Evolutionary conservation across 352 stramenopile species (phyloP), one percentile per base, ranked within the genome.

Genomic region (Bremia lactucae): DNA sequence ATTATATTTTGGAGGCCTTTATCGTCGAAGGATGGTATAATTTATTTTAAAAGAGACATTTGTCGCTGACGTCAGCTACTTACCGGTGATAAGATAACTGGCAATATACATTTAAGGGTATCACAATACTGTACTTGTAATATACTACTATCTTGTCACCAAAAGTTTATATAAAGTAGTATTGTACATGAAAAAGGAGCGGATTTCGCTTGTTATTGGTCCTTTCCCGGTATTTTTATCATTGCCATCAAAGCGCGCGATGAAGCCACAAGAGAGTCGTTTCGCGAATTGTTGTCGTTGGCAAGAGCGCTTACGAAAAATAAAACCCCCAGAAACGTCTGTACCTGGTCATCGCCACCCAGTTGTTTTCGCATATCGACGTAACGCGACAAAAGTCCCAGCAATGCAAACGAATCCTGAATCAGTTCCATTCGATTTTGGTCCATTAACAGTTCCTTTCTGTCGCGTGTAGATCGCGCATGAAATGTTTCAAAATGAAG

Each of bases 401-500:
- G 37, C 22, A 88, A 45, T 22, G 55, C 52, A 52, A 88, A 83
- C 5, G 76, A 60, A 31, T 84, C 62, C 10, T 65, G 66, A 18
- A 83, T 54, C 8, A 88, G 55, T 26, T 44, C 24, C 22, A 72
- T 44, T 6, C 62, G 56, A 36, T 59, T 21, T 2, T 39, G 24
- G n/a, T 76, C 47, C 2, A 36, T 34, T 10, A 68, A 36, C 31
- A 82, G 33, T 4, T 55, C 18, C 19, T 37, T 26, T 5, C 45
- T 49, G 16, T 38, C 39, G 29, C 56, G 61, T 18, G 59, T 25
- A 31, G 57, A 74, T 10, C 74, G 57, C 6, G 55, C 55, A 18
- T 70, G 55, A 42, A 79, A 82, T 0, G 75, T 87, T 46, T 85
- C 72, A 5, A 56, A 55, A 39, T 83, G 46, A 15, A 87, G 52